Conservation (phyloP, 441 rosid species). For the Geranium incanum region DNA sequence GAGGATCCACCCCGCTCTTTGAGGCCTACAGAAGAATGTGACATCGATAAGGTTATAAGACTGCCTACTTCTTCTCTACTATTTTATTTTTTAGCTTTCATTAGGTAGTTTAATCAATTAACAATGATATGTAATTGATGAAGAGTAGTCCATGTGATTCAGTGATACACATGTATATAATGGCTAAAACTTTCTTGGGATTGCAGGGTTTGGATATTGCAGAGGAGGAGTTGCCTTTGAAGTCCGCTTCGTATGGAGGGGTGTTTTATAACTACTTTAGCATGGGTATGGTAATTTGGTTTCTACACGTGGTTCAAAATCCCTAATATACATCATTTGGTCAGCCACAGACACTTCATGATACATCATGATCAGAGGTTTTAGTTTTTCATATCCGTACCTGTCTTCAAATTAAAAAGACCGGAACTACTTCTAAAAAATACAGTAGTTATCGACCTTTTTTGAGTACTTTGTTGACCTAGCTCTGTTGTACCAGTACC, state of each 20-base stretch:
- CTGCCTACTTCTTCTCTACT: not conserved
- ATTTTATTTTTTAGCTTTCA: not conserved
- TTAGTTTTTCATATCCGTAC: not conserved
- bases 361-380: not conserved
- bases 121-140: not conserved
- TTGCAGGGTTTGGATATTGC: slow-evolving; percentile 54
- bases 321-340: not conserved
- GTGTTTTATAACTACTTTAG: slow-evolving; percentile 90
- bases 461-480: not conserved
- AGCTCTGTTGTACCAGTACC: not conserved
- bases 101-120: not conserved
- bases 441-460: not conserved
- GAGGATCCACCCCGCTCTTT: slow-evolving; percentile 71
- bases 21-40: slow-evolving; percentile 46
- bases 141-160: not conserved
- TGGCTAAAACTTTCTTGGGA: slow-evolving; percentile 19
- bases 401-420: too few relatives aligned
- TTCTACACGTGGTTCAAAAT: slow-evolving; percentile 9
- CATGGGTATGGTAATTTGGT: slow-evolving; percentile 41
- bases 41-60: slow-evolving; percentile 51
- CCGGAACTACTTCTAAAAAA: too few relatives aligned
- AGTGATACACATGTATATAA: slow-evolving; percentile 8
- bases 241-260: slow-evolving; percentile 56
- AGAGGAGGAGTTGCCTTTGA: slow-evolving; percentile 49
- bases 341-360: not conserved